Evolutionary conservation across 139 green algal species (phyloP).

Genomic region (Ettlia oleoabundans): DNA sequence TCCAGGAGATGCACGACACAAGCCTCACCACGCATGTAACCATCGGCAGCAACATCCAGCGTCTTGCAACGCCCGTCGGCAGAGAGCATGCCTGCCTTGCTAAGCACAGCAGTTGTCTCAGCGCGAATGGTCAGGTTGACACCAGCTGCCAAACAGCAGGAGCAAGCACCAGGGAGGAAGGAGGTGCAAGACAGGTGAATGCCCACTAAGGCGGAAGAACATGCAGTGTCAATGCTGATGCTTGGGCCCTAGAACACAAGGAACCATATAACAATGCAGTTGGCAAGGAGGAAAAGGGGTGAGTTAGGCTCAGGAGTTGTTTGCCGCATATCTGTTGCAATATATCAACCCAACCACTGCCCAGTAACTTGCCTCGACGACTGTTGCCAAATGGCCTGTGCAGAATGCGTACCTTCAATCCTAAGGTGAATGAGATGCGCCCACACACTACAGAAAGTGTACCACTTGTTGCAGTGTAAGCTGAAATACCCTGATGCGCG

Average conservation of each 20-base stretch:
- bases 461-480: slow-evolving; percentile 52
- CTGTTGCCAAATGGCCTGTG: too few species aligned
- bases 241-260: slow-evolving; percentile 51
- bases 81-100: slow-evolving; percentile 81
- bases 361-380: too few species aligned
- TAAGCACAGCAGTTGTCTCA: slow-evolving; percentile 76
- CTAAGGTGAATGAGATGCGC: slow-evolving; percentile 80
- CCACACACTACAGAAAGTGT: slow-evolving; percentile 66
- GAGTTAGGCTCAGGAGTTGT: too few species aligned
- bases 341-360: too few species aligned
- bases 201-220: slow-evolving; percentile 76
- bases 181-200: slow-evolving; percentile 58
- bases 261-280: background rate
- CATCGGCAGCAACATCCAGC: slow-evolving; percentile 78
- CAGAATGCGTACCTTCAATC: slow-evolving; percentile 63
- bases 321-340: too few species aligned
- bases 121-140: slow-evolving; percentile 74
- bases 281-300: background rate
- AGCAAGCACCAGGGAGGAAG: slow-evolving; percentile 1
- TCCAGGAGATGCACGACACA: slow-evolving; percentile 53
- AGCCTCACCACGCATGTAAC: slow-evolving; percentile 83
- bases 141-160: slow-evolving; percentile 57
- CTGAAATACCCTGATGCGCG: slow-evolving; percentile 13
- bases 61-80: slow-evolving; percentile 89
- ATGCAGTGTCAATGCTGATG: slow-evolving; percentile 85